phyloP scores from a whole-genome alignment of 371 early-diverging fungal genomes.

The Mucor sp. region DNA sequence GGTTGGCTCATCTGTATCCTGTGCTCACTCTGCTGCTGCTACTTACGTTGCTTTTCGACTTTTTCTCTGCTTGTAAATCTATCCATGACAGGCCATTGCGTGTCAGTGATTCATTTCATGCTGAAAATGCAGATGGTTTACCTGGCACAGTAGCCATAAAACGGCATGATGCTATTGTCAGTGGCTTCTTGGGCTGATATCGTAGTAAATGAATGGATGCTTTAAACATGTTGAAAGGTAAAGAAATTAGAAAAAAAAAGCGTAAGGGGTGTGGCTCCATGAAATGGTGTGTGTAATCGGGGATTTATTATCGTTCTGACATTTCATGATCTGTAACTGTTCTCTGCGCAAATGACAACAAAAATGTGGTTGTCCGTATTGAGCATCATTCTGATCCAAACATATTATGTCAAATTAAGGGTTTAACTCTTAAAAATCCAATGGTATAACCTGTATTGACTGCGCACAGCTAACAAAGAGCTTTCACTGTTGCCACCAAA shows the following conservation, averaged over 20 bases:
- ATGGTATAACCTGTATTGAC: neutral
- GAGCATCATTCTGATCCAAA: neutral
- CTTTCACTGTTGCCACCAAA: neutral
- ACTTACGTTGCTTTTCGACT: conserved; percentile 2
- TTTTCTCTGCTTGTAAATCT: neutral
- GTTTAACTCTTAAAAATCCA: neutral
- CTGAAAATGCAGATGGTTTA: neutral
- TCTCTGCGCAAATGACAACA: neutral
- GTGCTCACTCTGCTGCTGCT: too few species aligned
- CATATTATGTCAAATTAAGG: neutral
- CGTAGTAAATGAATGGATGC: neutral
- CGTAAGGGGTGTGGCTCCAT: neutral
- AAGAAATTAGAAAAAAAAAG: neutral
- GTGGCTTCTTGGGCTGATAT: neutral
- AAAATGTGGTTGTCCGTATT: neutral
- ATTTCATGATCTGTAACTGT: neutral
- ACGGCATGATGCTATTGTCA: neutral
- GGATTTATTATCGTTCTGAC: neutral
- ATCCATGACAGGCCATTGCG: neutral
- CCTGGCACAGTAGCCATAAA: neutral
- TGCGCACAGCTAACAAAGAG: neutral
- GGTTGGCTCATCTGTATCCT: neutral
- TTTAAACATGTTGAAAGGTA: neutral
- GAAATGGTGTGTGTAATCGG: neutral
- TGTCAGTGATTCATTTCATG: neutral